Base-by-base conservation (phyloP, 1,284 basidiomycete species). In the Afroboletus lepidellus region DNA sequence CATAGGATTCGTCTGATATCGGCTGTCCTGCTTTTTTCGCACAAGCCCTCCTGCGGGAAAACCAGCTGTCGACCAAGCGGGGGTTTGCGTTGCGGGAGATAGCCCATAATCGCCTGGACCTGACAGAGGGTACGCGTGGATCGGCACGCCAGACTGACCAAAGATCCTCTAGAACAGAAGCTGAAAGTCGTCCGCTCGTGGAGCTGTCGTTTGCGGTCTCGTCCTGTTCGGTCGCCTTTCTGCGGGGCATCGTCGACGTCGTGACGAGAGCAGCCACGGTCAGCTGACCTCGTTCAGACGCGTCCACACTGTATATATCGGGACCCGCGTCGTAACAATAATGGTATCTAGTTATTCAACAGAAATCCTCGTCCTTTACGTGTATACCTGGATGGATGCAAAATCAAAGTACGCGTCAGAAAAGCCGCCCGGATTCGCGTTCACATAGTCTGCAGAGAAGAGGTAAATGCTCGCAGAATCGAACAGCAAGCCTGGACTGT, bases 331-430 rank as follows among this genome's bases (percentile, higher is more conserved):
- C n/a, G n/a, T n/a, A n/a, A n/a, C n/a, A 37, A 24, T 36, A 33
- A 45, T 48, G 50, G 46, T 57, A 60, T 62, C 46, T 50, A 47
- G 53, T 56, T 50, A 41, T 1, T 24, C 30, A 20, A 39, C 50
- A 57, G 5, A 37, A 27, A 37, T 18, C 43, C 13, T n/a, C 24
- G 21, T 38, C 23, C 43, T 8, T 44, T 64, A 68, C 8, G 46
- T 48, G 54, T 81, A 83, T 38, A 83, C 69, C 37, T 74, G 72
- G 41, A 83, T 60, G 12, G 73, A 69, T 44, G 74, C 74, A 61
- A 83, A 69, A 34, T 79, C 75, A 69, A 79, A 83, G 69, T 77
- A 83, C 2, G 81, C 78, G 41, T 79, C 67, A 15, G 45, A 51
- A 63, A 82, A 81, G 12, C 72, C 75, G 0, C 55, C 50, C 1